A percentile compares a stretch with the other conserved stretches of the same genome.
phyloP scores from a whole-genome alignment of 2,329 filamentous ascomycete genomes.

The Botrytis aclada region DNA sequence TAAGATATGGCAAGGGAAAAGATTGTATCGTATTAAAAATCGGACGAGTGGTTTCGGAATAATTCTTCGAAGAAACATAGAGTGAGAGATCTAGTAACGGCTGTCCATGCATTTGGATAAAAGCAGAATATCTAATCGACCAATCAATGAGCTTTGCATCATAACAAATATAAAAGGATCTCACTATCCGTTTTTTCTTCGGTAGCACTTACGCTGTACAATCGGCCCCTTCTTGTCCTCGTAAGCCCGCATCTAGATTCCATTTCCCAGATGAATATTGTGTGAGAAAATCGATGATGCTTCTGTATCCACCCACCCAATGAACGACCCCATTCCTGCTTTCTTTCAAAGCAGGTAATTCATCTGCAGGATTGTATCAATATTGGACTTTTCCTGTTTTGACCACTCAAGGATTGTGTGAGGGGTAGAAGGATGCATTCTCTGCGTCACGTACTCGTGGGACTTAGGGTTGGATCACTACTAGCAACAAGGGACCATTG shows the following conservation, averaged over 20 bases:
- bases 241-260: constrained; percentile 46
- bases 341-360: constrained; percentile 56
- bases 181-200: neutral
- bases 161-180: neutral
- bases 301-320: constrained; percentile 52
- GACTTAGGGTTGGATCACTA: constrained; percentile 68
- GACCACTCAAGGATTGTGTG: neutral
- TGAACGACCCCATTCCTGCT: constrained; percentile 39
- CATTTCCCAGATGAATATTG: constrained; percentile 45
- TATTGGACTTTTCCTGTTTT: neutral
- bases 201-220: constrained; percentile 45
- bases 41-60: constrained; percentile 70
- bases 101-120: constrained; percentile 71
- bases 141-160: constrained; percentile 9
- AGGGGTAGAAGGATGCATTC: constrained; percentile 1
- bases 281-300: constrained; percentile 50
- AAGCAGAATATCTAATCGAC: constrained; percentile 55
- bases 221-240: constrained; percentile 45
- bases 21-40: constrained; percentile 76
- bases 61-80: constrained; percentile 89
- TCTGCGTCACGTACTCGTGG: constrained; percentile 58
- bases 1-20: constrained; percentile 84
- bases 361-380: constrained; percentile 41
- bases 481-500: constrained; percentile 71
- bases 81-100: constrained; percentile 81